Base-by-base conservation (phyloP, 257 asterid species). In the Petrea volubilis region DNA sequence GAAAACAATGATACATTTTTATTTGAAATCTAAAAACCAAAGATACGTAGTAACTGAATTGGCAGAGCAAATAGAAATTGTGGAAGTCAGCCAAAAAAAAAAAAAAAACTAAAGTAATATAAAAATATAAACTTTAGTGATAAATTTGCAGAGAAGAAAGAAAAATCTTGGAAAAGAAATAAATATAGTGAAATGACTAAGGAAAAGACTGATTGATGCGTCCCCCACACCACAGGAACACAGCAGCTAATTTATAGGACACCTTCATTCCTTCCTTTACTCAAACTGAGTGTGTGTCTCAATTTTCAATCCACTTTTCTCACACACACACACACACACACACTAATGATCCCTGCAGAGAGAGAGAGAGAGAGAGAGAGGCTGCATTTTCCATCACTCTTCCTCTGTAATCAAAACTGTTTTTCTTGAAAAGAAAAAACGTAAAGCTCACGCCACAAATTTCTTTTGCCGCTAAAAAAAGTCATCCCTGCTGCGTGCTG, bases 381-480 rank as follows among this genome's bases (percentile, higher is more conserved):
- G 73, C 47, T 71, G 76, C 78, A 83, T 72, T 74, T 74, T 49
- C 77, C 77, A 69, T 83, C 91, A 80, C 85, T 68, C 93, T 80
- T 80, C 70, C 67, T 51, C 56, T 60, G 82, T 57, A 82, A 86
- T 84, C 27, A 77, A 21, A 76, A 80, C 90, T 89, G 84, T 83
- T 70, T 81, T 64, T 65, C 81, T 80, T 75, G 56, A 62, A 38
- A 72, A 78, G 77, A 74, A 71, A 81, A 78, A 85, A 84, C 97
- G 96, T 91, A 86, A 81, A 89, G 80, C 70, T 82, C 79, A 92
- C 92, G 82, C 85, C 80, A 81, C 75, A 38, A 5, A 5, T 38
- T 38, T 64, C 70, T 78, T 70, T 68, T 70, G 58, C 74, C 81
- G 64, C 79, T 58, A 36, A 49, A 55, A 71, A 68, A 65, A 71